Conservation (phyloP, 768 basidiomycete species). For the Pleurotus cornucopiae region DNA sequence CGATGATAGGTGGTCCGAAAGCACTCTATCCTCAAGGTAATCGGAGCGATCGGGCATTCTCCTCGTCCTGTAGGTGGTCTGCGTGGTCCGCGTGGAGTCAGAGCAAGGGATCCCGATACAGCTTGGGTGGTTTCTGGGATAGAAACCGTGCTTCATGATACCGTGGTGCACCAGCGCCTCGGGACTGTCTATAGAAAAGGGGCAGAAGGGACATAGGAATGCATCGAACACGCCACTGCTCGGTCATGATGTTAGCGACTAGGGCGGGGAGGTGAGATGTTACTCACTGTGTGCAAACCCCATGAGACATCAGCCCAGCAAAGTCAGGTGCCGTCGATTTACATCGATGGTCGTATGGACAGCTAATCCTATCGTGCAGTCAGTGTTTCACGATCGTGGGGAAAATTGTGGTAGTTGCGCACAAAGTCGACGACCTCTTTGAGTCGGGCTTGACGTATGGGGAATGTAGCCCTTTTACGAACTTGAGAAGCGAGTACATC, state of each 20-base stretch:
- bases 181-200: background rate
- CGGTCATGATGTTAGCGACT: background rate
- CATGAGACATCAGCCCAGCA: background rate
- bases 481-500: no score
- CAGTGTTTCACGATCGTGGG: no score
- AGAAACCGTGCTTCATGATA: constrained; percentile 6
- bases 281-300: background rate
- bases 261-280: background rate
- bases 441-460: no score
- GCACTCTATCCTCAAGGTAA: no score
- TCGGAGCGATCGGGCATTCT: no score
- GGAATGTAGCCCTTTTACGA: no score
- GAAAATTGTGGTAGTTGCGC: no score
- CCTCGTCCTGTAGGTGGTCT: background rate
- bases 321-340: background rate
- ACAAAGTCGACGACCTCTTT: no score
- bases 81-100: background rate
- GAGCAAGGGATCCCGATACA: background rate
- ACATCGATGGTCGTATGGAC: background rate
- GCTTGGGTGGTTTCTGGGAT: background rate
- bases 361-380: background rate
- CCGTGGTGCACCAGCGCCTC: background rate
- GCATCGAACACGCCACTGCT: background rate
- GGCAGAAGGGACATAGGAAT: constrained; percentile 1
- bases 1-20: background rate